Percentiles rank a stretch among this genome's conserved stretches.
Evolutionary conservation across 495 filamentous ascomycete genomes (phyloP).

Genomic region (Aspergillus avenaceus): DNA sequence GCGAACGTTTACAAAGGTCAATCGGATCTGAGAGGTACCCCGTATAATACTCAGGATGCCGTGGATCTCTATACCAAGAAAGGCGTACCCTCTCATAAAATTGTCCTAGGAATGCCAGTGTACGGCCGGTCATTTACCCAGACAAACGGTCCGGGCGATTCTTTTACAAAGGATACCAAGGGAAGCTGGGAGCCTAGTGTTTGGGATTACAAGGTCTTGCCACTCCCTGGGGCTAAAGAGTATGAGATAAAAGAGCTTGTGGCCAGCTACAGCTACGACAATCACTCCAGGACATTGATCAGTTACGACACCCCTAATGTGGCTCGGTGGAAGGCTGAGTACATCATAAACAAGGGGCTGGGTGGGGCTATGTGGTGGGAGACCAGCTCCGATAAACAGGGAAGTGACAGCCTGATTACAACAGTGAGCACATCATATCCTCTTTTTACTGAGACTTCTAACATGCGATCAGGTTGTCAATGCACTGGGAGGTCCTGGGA

Average conservation of each 20-base stretch:
- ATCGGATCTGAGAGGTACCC: conserved; percentile 54
- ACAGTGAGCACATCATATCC: background rate
- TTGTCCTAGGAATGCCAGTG: conserved; percentile 79
- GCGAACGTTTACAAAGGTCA: conserved; percentile 63
- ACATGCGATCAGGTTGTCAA: conserved; percentile 21
- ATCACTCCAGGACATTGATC: conserved; percentile 1
- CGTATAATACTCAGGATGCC: conserved; percentile 65
- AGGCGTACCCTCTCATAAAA: conserved; percentile 62
- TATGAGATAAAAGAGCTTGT: conserved; percentile 7
- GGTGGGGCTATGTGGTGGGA: conserved; percentile 17
- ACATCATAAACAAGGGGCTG: conserved; percentile 6
- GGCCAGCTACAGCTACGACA: conserved; percentile 10
- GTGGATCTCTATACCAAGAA: conserved; percentile 55
- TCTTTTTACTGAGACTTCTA: background rate
- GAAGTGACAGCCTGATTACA: background rate
- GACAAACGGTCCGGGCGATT: too few species aligned
- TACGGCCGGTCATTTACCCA: conserved; percentile 76
- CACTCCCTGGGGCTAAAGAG: conserved; percentile 29
- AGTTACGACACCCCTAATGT: conserved; percentile 13
- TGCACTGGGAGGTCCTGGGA: conserved; percentile 21
- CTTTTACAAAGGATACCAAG: conserved; percentile 66
- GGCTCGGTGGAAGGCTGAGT: conserved; percentile 4
- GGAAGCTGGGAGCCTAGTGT: conserved; percentile 71
- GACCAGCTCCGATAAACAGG: conserved; percentile 3
- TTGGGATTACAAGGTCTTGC: conserved; percentile 71